Evolutionary conservation across 192 early-diverging fungal genomes (phyloP).

Genomic region (Linnemannia schmuckeri): DNA sequence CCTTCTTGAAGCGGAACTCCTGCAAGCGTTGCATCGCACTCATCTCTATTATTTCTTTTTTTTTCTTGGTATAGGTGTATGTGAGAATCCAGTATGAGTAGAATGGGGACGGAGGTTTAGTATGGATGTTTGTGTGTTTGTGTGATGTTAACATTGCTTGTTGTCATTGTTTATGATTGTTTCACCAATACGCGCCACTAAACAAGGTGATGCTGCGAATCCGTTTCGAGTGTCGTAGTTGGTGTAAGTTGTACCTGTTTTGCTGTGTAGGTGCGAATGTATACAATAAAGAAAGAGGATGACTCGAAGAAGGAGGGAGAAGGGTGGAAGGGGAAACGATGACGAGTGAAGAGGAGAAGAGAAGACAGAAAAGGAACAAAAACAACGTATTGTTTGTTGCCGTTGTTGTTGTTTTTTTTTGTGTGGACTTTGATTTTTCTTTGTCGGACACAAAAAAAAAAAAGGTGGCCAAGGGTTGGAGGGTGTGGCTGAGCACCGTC

Average conservation of each 20-base stretch:
- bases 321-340: background rate
- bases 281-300: background rate
- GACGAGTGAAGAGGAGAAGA: background rate
- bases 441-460: background rate
- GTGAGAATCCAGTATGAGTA: background rate
- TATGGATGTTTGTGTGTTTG: too few species aligned
- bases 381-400: background rate
- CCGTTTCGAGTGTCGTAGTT: too few species aligned
- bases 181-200: slow-evolving; percentile 10
- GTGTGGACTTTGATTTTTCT: background rate
- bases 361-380: background rate
- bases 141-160: too few species aligned
- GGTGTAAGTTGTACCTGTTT: too few species aligned
- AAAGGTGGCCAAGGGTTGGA: background rate
- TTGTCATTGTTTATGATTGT: too few species aligned
- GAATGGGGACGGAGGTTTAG: background rate
- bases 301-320: background rate
- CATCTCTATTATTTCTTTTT: slow-evolving; percentile 9
- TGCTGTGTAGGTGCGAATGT: background rate
- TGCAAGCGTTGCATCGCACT: slow-evolving; percentile 40
- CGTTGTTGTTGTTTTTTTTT: background rate
- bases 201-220: slow-evolving; percentile 6
- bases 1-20: slow-evolving; percentile 49
- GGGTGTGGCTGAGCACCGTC: slow-evolving; percentile 20
- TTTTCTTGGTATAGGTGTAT: background rate